phyloP scores from a whole-genome alignment of 257 asterid species.

The Verbascum thapsus region DNA sequence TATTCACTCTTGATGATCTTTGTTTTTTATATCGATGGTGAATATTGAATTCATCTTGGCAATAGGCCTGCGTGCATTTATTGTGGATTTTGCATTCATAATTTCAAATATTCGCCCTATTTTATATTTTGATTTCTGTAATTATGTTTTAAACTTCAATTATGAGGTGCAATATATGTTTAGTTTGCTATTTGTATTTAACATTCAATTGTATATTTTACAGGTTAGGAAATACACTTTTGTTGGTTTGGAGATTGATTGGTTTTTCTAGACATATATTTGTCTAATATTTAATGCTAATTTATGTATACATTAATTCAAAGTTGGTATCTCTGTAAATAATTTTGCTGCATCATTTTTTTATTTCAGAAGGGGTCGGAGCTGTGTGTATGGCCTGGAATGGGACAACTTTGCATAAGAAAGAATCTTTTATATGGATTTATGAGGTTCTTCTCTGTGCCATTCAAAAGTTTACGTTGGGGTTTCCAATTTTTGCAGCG shows the following conservation, averaged over 20 bases:
- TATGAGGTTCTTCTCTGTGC: slow-evolving; percentile 72
- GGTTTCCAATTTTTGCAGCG: slow-evolving; percentile 78
- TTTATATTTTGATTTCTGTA: not conserved
- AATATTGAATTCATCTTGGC: not conserved
- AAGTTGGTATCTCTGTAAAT: slow-evolving; percentile 9
- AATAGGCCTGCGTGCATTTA: slow-evolving; percentile 11
- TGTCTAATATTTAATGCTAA: too few relatives aligned
- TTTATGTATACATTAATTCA: not conserved
- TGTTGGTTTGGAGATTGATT: not conserved
- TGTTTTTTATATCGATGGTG: too few relatives aligned
- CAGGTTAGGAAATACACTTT: slow-evolving; percentile 17
- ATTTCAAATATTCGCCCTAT: not conserved
- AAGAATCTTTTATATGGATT: slow-evolving; percentile 77
- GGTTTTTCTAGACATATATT: too few relatives aligned
- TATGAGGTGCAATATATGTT: slow-evolving; percentile 1
- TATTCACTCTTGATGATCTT: not conserved
- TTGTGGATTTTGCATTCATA: slow-evolving; percentile 6
- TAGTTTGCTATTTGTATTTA: slow-evolving; percentile 13
- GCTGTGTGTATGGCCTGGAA: slow-evolving; percentile 86
- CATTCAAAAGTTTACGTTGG: slow-evolving; percentile 83
- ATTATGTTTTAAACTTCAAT: slow-evolving; percentile 4
- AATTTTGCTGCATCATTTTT: not conserved
- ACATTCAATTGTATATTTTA: not conserved
- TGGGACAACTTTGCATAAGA: slow-evolving; percentile 82
- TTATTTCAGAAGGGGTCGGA: slow-evolving; percentile 62